These are phyloP conservation scores for Wickerhamiella australiensis DNA, from an alignment of 805 yeast genomes.

Conservation along the genomic window DNA sequence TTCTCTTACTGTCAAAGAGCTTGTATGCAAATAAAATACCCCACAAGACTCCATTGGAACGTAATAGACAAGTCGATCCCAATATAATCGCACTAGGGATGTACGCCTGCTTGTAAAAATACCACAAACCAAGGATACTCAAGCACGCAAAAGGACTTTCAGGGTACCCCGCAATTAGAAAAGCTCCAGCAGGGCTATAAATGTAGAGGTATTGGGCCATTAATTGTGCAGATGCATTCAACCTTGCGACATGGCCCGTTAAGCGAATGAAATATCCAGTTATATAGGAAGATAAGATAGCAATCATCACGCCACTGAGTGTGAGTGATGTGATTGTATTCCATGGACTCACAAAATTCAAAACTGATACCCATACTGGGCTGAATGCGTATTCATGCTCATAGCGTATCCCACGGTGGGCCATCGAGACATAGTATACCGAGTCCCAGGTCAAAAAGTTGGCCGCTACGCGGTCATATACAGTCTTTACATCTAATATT, in stretches of 20 bases:
- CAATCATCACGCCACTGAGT: slow-evolving; percentile 36
- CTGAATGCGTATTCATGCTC: slow-evolving; percentile 91
- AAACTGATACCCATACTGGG: slow-evolving; percentile 55
- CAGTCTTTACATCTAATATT: slow-evolving; percentile 22
- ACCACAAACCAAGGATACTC: slow-evolving; percentile 43
- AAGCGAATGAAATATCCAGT: not conserved
- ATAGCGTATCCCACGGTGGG: slow-evolving; percentile 40
- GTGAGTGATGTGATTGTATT: slow-evolving; percentile 27
- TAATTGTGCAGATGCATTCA: slow-evolving; percentile 23
- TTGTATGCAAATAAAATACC: slow-evolving; percentile 60
- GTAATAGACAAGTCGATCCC: slow-evolving; percentile 45
- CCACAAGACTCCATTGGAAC: slow-evolving; percentile 66
- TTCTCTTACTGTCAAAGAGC: slow-evolving; percentile 24
- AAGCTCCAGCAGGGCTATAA: slow-evolving; percentile 71
- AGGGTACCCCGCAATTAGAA: slow-evolving; percentile 59
- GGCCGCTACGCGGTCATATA: slow-evolving; percentile 17
- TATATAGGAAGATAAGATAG: slow-evolving; percentile 31
- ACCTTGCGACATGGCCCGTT: slow-evolving; percentile 3
- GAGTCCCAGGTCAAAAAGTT: slow-evolving; percentile 70
- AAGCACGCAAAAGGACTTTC: slow-evolving; percentile 59
- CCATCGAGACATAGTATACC: slow-evolving; percentile 56
- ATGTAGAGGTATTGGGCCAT: slow-evolving; percentile 38
- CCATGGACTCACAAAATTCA: slow-evolving; percentile 23
- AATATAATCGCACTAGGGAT: slow-evolving; percentile 43
- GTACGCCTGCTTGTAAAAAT: slow-evolving; percentile 36